These are phyloP conservation scores for Raphanus sativus DNA, from an alignment of 345 rosid species.

Conservation along the genomic window DNA sequence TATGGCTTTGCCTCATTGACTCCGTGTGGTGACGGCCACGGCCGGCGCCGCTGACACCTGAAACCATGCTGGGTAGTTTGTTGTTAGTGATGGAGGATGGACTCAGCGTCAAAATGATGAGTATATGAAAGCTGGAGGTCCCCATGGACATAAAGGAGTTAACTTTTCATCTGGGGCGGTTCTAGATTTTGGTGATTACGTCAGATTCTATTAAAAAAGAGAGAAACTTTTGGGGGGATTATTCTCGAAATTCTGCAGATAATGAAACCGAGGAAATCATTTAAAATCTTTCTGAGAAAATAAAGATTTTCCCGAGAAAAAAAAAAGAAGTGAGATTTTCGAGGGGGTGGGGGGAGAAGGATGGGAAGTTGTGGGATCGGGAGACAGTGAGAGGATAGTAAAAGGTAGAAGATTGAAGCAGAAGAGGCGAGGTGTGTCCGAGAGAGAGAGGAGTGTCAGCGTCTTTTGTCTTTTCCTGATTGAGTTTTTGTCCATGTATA, in stretches of 20 bases:
- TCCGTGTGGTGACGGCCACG: slow-evolving; percentile 37
- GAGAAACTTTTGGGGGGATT: neutral
- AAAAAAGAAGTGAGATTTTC: slow-evolving; percentile 13
- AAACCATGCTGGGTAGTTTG: slow-evolving; percentile 11
- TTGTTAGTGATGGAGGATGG: too few relatives aligned
- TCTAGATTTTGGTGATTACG: neutral
- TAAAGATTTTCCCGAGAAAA: neutral
- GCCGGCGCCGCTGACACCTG: neutral
- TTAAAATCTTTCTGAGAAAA: neutral
- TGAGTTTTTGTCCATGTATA: neutral
- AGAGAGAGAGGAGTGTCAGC: neutral
- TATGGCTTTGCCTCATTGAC: slow-evolving; percentile 78
- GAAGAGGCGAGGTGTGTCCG: slow-evolving; percentile 1
- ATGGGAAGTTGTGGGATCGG: slow-evolving; percentile 13
- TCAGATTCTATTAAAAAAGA: neutral
- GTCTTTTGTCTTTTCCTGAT: slow-evolving; percentile 15
- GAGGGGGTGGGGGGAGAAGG: neutral
- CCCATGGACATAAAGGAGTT: neutral
- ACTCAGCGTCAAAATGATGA: neutral
- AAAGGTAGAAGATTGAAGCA: slow-evolving; percentile 20
- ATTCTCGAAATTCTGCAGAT: slow-evolving; percentile 9
- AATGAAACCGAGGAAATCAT: slow-evolving; percentile 23
- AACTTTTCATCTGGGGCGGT: neutral
- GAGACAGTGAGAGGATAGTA: neutral
- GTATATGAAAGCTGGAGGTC: neutral